These are phyloP conservation scores for Colletotrichum nymphaeae DNA, from an alignment of 2,329 filamentous ascomycete species.

Conservation along the genomic window DNA sequence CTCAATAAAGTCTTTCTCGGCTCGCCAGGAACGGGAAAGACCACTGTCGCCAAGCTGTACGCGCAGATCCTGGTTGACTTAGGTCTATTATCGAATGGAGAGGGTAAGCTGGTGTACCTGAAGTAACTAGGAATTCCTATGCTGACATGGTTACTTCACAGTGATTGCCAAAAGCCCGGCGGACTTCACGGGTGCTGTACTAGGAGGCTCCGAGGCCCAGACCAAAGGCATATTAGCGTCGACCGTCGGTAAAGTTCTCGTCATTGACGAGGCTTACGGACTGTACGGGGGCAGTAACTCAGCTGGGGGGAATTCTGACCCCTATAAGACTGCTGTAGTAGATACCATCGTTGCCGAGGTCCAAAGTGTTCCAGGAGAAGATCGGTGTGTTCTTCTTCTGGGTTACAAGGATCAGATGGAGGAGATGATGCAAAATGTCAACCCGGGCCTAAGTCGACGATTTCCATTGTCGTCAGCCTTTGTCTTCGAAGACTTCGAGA, in stretches of 20 bases:
- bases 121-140: neutral
- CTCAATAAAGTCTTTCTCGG: slow-evolving; percentile 79
- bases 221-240: slow-evolving; percentile 78
- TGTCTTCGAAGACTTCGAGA: slow-evolving; percentile 74
- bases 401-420: slow-evolving; percentile 79
- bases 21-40: slow-evolving; percentile 81
- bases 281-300: slow-evolving; percentile 57
- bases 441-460: slow-evolving; percentile 74
- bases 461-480: slow-evolving; percentile 75
- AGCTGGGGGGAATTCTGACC: slow-evolving; percentile 39
- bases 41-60: slow-evolving; percentile 79
- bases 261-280: slow-evolving; percentile 85
- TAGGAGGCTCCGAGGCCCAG: slow-evolving; percentile 76
- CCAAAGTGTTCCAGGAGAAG: slow-evolving; percentile 76
- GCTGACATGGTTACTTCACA: slow-evolving; percentile 28
- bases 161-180: slow-evolving; percentile 79
- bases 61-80: slow-evolving; percentile 75
- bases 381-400: slow-evolving; percentile 77
- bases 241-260: slow-evolving; percentile 77
- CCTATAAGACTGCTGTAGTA: slow-evolving; percentile 73
- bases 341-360: slow-evolving; percentile 82
- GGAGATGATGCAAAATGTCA: slow-evolving; percentile 79
- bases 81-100: slow-evolving; percentile 74
- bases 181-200: slow-evolving; percentile 73
- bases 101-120: slow-evolving; percentile 56